These are phyloP conservation scores for Psilocybe azurescens DNA, from an alignment of 768 basidiomycete species.

Conservation along the genomic window DNA sequence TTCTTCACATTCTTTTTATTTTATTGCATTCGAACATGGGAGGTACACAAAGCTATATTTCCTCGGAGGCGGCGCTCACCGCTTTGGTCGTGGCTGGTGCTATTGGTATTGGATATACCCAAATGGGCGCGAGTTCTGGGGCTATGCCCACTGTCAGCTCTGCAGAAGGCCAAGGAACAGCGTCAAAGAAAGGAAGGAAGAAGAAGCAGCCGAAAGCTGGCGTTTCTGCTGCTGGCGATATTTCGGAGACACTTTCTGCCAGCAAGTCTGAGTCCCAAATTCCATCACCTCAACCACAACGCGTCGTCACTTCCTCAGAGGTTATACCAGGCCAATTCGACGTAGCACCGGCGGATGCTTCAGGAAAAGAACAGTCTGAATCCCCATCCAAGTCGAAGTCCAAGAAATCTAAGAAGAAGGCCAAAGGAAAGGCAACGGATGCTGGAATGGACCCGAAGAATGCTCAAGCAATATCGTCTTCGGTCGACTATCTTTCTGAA, in stretches of 20 bases:
- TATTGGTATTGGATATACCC: constrained; percentile 44
- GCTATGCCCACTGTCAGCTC: constrained; percentile 11
- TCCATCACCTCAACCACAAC: constrained; percentile 11
- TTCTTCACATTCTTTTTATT: constrained; percentile 15
- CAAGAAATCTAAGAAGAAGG: constrained; percentile 47
- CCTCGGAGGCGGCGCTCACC: constrained; percentile 43
- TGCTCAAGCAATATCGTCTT: constrained; percentile 17
- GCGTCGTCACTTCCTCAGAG: constrained; percentile 38
- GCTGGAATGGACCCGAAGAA: constrained; percentile 10
- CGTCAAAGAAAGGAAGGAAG: constrained; percentile 26
- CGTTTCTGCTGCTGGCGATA: constrained; percentile 22
- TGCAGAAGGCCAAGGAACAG: constrained; percentile 11
- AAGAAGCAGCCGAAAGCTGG: constrained; percentile 25
- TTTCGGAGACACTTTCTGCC: constrained; percentile 18
- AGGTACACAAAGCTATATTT: constrained; percentile 47
- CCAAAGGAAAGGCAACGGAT: constrained; percentile 42
- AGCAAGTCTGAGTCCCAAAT: constrained; percentile 9
- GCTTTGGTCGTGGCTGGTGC: constrained; percentile 44
- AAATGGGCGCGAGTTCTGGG: constrained; percentile 22
- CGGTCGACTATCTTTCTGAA: constrained; percentile 25
- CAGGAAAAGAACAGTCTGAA: constrained; percentile 17
- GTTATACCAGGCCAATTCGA: constrained; percentile 55
- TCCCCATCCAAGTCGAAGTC: constrained; percentile 15
- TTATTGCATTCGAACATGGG: constrained; percentile 42
- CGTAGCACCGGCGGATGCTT: constrained; percentile 2